Percentiles rank a stretch among this genome's conserved stretches.
phyloP scores from a whole-genome alignment of 371 early-diverging fungal species.

The Caulochytrium protostelioides region DNA sequence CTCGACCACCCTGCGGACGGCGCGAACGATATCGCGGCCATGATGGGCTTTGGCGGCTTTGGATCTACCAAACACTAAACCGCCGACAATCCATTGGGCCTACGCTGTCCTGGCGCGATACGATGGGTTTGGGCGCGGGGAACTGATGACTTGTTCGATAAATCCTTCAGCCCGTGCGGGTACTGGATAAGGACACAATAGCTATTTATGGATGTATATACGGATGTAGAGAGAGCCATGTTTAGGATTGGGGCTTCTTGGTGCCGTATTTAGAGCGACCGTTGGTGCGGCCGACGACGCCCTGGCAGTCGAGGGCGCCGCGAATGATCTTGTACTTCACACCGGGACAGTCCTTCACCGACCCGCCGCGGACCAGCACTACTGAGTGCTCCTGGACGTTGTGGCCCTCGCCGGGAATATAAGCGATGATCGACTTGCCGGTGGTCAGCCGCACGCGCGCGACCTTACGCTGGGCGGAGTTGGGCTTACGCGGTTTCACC shows the following conservation, averaged over 20 bases:
- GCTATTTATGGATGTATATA: no score
- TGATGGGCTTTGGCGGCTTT: slow-evolving; percentile 19
- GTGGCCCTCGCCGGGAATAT: slow-evolving; percentile 96
- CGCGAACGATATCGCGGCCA: slow-evolving; percentile 14
- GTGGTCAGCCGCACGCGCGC: slow-evolving; percentile 65
- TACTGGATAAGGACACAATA: no score
- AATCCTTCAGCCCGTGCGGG: no score
- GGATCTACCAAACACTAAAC: slow-evolving; percentile 11
- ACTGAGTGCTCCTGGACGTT: slow-evolving; percentile 92
- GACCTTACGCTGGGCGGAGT: slow-evolving; percentile 74
- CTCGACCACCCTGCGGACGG: slow-evolving; percentile 3
- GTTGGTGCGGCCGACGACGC: slow-evolving; percentile 64
- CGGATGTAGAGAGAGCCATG: no score
- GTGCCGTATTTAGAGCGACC: slow-evolving; percentile 85
- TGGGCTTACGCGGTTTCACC: slow-evolving; percentile 79
- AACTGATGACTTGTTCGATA: no score
- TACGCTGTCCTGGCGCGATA: no score
- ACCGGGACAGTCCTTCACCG: slow-evolving; percentile 93
- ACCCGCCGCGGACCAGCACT: slow-evolving; percentile 78
- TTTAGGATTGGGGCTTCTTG: slow-evolving; percentile 56
- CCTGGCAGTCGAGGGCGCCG: slow-evolving; percentile 83
- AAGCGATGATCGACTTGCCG: slow-evolving; percentile 67
- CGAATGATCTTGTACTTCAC: slow-evolving; percentile 82
- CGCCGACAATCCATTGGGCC: no score
- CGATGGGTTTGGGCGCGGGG: no score